Base-by-base conservation (phyloP, 2,329 filamentous ascomycete genomes). In the Cryphonectria japonica region DNA sequence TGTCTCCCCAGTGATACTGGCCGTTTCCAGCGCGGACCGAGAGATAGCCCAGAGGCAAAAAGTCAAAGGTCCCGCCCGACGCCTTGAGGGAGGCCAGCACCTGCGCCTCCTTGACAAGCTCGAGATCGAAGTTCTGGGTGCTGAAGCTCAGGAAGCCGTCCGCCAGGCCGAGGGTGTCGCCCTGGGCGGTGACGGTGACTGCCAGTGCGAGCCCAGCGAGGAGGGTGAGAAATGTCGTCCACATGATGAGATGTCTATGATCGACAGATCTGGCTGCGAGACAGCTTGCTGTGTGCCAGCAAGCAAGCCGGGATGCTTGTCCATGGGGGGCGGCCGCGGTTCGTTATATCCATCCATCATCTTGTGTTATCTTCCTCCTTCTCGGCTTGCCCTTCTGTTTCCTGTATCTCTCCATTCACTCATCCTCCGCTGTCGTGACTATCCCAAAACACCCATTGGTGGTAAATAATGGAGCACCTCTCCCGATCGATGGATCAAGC, bases 1-100 rank as follows among this genome's bases (percentile, higher is more conserved):
- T 79, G 63, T 90, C 88, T 4, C 88, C 88, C 74, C 85, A 85
- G 75, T 90, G 88, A 72, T 89, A 88, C 72, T 88, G 84, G 3
- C 84, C 84, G 71, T 88, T 84, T 16, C 80, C 80, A 14, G 85
- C 82, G 9, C 87, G 82, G 22, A 79, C 78, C 0, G 81, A 71
- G 3, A 89, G 80, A 61, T 84, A 78, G 74, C 88, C 87, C 9
- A 80, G 85, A 0, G 87, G 87, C 2, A 87, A 80, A 73, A 89
- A 89, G 76, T 89, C 85, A 72, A 88, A 89, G 0, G 78, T 71
- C 3, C 78, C 76, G 0, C 78, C 78, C 0, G 78, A 74, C 5
- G 85, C 80, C 13, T 77, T 81, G 16, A 88, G 76, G 0, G 86
- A 88, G 11, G 79, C 83, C 1, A 88, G 80, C 0, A 86, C 82